Base-by-base conservation (phyloP, 106 monocot species). In the Ottelia alismoides region DNA sequence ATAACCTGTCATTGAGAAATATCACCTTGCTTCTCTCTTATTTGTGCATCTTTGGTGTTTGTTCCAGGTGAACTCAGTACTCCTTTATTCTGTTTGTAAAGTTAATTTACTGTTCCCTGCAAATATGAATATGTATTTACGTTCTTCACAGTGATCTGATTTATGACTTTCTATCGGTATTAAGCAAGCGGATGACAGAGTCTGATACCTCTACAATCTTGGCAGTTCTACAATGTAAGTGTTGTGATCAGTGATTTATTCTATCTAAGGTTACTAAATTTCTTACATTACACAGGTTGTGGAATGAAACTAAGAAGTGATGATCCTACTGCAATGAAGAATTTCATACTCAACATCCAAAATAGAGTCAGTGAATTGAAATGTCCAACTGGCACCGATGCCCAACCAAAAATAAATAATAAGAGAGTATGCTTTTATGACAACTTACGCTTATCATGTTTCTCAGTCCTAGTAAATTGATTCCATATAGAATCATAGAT, bases 271-370 rank as follows among this genome's bases (percentile, higher is more conserved):
- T 43, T 43, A n/a, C n/a, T n/a, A n/a, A n/a, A n/a, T n/a, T n/a
- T n/a, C n/a, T n/a, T n/a, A n/a, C n/a, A n/a, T n/a, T n/a, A n/a
- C n/a, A n/a, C 50, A 98, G 98, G 89, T 75, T 98, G 82, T 70
- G 98, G 98, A 47, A 83, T 82, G 82, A 98, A 98, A 61, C 57
- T 98, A 30, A 82, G 90, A 64, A 47, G 72, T 56, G 82, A 90
- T 68, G 89, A 90, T 65, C 98, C 98, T 0, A 71, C 43, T 58
- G 76, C 77, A 16, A 98, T 98, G 98, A 98, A 86, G 72, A 75
- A 83, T 73, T 90, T 98, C 54, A 61, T 98, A 23, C 46, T 90
- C 51, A 29, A 45, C 53, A 78, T 86, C 45, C 89, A 80, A 56
- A 74, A 67, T 43, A 85, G 75, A 73, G 82, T 83, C 0, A 80